Evolutionary conservation across 805 yeast genomes (phyloP), one percentile per base, ranked within the genome.

Genomic region (Saccharomycopsis guyanensis): DNA sequence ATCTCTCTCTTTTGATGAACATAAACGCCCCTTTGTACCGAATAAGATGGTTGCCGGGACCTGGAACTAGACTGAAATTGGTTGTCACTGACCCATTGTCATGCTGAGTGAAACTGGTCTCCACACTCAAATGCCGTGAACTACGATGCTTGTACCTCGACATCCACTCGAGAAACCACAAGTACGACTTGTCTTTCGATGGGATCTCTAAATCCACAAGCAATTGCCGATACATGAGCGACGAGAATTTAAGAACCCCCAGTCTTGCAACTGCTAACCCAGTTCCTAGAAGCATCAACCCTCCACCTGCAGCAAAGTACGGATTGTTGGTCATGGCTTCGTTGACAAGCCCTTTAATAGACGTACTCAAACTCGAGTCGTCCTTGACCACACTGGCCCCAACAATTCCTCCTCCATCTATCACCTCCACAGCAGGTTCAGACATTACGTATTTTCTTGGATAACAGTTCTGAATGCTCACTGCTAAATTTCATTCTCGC

Each of bases 231-330:
- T 89, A 86, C 4, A 86, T 60, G 38, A 93, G 73, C 1, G 78
- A 69, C 1, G 91, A 77, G 1, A 78, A 67, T 42, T 81, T 73
- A 38, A 76, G 69, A 1, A 82, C 63, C 1, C 86, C 87, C 48
- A 76, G 80, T 42, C 96, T 70, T 0, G 86, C 79, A 5, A 87
- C 56, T 0, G 96, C 95, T 29, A 93, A 64, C 1, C 81, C 82
- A 0, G 95, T 88, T n/a, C 98, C 98, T 2, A 93, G 68, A 3
- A 89, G 69, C 98, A 93, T 93, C 35, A 93, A 69, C 0, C 98
- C 98, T 56, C 97, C 96, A 58, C 98, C 98, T 0, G 97, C 98
- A 1, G 97, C 93, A 68, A 93, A 91, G 62, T 87, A 88, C n/a
- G 97, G 97, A 60, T 91, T 91, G 32, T 76, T 73, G 19, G 71